Evolutionary conservation across 768 basidiomycete genomes (phyloP), one percentile per base, ranked within the genome.

Genomic region (Pleurotus platypus): DNA sequence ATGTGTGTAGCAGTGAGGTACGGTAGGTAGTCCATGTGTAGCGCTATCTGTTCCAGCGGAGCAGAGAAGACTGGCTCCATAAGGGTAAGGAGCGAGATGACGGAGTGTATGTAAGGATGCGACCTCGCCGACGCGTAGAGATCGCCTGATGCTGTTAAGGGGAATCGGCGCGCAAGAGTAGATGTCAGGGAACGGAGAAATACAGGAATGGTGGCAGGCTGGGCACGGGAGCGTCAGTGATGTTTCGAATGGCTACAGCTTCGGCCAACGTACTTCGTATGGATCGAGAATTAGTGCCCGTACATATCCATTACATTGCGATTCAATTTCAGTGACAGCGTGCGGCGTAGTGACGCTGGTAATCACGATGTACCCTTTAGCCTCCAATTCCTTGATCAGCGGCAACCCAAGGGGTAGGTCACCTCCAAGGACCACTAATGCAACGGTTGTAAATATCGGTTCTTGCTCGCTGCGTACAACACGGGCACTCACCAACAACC

Each of bases 141-240:
- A 68, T 95, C 94, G 22, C 93, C 93, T 2, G 89, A 74, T 5
- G 84, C 70, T 35, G 81, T 85, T 61, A 92, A 80, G 3, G 93
- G 93, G 72, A 92, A 95, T 48, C 85, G 83, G 60, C 91, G 86
- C 15, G 89, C 88, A 7, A 95, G 78, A 0, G 90, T 85, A 0
- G 92, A 88, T 2, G 84, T 78, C 39, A 95, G 74, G 6, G 92
- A 93, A 55, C 92, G 86, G 42, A 94, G 76, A 75, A 94, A 94
- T 46, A 84, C 76, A 0, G 85, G 79, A 49, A 92, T 78, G 2
- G 86, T 86, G 2, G 80, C 83, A 30, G 87, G 86, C 92, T 94
- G 57, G 38, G 20, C 26, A 16, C 54, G 26, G 42, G 3, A 13
- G 38, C 37, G 50, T 55, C 39, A 43, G 58, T 15, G 49, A 1